These are phyloP conservation scores for Cyberlindnera mrakii DNA, from an alignment of 805 yeast species.

Conservation along the genomic window DNA sequence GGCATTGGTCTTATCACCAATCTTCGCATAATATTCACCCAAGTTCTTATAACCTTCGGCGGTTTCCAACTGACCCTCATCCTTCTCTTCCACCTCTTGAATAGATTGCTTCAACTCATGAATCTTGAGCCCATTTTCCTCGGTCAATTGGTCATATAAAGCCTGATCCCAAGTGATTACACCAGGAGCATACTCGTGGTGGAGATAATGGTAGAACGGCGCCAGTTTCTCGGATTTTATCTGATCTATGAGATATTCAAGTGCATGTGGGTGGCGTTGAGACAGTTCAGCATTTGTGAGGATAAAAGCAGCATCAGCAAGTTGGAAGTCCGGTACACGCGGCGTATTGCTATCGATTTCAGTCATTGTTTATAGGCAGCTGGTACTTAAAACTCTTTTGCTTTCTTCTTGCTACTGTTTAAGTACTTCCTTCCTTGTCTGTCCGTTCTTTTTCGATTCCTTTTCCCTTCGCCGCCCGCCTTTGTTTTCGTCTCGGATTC, in stretches of 20 bases:
- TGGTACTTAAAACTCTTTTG: too few species aligned
- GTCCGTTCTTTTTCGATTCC: too few species aligned
- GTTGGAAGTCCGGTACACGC: conserved; percentile 72
- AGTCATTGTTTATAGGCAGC: not conserved
- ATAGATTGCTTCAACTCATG: conserved; percentile 38
- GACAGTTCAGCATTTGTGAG: conserved; percentile 36
- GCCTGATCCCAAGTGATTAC: conserved; percentile 54
- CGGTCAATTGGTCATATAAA: conserved; percentile 44
- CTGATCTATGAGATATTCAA: conserved; percentile 41
- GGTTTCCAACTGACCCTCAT: conserved; percentile 83
- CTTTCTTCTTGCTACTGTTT: too few species aligned
- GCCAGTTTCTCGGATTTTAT: conserved; percentile 65
- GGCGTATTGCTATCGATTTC: conserved; percentile 9
- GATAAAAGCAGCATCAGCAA: conserved; percentile 76
- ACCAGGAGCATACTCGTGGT: conserved; percentile 34
- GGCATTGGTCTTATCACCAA: conserved; percentile 77
- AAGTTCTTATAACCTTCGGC: conserved; percentile 71
- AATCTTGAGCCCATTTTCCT: conserved; percentile 51
- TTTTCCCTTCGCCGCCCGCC: too few species aligned
- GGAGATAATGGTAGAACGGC: conserved; percentile 73
- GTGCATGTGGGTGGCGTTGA: conserved; percentile 36
- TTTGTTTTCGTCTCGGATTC: too few species aligned
- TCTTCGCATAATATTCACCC: conserved; percentile 82
- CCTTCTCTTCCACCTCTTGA: conserved; percentile 43
- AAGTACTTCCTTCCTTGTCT: too few species aligned